Evolutionary conservation across 495 filamentous ascomycete genomes (phyloP).

Genomic region (Penicillium ucsense): DNA sequence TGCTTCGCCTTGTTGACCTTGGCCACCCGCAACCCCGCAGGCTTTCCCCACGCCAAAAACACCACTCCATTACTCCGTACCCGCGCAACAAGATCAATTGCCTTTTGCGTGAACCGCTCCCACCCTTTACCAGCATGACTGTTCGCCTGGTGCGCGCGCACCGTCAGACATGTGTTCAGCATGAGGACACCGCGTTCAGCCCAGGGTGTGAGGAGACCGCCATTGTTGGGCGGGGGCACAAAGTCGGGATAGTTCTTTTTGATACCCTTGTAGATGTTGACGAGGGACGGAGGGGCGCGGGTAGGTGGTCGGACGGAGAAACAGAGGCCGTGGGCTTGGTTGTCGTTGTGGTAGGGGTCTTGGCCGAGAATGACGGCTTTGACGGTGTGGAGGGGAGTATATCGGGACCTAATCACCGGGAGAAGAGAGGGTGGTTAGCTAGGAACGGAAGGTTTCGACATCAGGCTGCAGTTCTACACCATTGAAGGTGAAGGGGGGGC

Average conservation of each 20-base stretch:
- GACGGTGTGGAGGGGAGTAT: slow-evolving; percentile 79
- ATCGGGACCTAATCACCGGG: slow-evolving; percentile 55
- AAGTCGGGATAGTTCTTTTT: slow-evolving; percentile 83
- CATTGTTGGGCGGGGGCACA: slow-evolving; percentile 58
- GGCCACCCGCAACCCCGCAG: slow-evolving; percentile 63
- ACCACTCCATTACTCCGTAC: slow-evolving; percentile 71
- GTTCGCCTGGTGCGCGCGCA: slow-evolving; percentile 76
- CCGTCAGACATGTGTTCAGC: slow-evolving; percentile 88
- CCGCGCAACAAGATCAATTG: slow-evolving; percentile 76
- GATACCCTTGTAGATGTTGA: slow-evolving; percentile 84
- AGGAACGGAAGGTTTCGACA: not conserved
- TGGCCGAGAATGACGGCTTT: slow-evolving; percentile 89
- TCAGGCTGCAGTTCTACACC: too few species aligned
- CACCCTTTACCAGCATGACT: slow-evolving; percentile 76
- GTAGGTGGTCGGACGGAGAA: slow-evolving; percentile 92
- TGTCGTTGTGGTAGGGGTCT: slow-evolving; percentile 91
- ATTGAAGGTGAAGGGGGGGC: too few species aligned
- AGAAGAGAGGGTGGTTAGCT: slow-evolving; percentile 3
- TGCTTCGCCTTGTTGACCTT: slow-evolving; percentile 64
- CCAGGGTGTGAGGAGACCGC: slow-evolving; percentile 83
- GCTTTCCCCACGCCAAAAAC: slow-evolving; percentile 86
- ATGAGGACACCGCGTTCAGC: slow-evolving; percentile 84
- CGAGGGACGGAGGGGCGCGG: slow-evolving; percentile 72
- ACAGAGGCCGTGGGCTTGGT: slow-evolving; percentile 91
- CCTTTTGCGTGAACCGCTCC: slow-evolving; percentile 85